Evolutionary conservation across 2,329 filamentous ascomycete genomes (phyloP), one percentile per base, ranked within the genome.

Genomic region (Colletotrichum liaoningense): DNA sequence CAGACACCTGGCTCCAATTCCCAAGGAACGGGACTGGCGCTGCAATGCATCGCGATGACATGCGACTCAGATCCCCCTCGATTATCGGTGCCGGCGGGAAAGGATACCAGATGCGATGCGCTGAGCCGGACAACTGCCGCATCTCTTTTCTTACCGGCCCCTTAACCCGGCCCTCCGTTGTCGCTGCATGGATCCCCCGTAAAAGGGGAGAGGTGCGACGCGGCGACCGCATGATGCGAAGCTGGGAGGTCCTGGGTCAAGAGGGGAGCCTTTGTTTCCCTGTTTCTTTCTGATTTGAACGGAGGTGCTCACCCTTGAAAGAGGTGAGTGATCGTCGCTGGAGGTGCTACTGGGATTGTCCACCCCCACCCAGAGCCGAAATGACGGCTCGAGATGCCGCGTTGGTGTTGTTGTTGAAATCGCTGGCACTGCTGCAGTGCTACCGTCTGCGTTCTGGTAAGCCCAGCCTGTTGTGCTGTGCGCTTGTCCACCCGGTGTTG

Each of bases 111-210:
- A 46, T 58, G 63, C 26, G 9, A 62, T 33, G 57, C 66, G 24
- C 63, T 57, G 69, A 57, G 60, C 54, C 67, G 70, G 70, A 60
- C 60, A 69, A 73, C 66, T 73, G 66, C 70, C 70, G 70, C 60
- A 62, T 65, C 66, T 63, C 58, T 60, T 54, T 46, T 49, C 16
- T 28, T 16, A 59, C 54, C 66, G 66, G 70, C 67, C 70, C 70
- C 67, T 65, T 73, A 49, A 70, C 67, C 70, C 60, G 67, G 67
- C 26, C 11, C 67, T 60, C 67, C 67, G 60, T 60, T 62, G 62
- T 73, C 60, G 49, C 60, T 38, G 56, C 54, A 73, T 70, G 70
- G 67, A 65, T 22, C 28, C 70, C 67, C 60, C 67, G 60, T 73
- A 65, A 65, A 73, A 57, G 60, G 56, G 33, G 60, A 68, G 57